Evolutionary conservation across 768 basidiomycete species (phyloP).

Genomic region (Kwoniella pini): DNA sequence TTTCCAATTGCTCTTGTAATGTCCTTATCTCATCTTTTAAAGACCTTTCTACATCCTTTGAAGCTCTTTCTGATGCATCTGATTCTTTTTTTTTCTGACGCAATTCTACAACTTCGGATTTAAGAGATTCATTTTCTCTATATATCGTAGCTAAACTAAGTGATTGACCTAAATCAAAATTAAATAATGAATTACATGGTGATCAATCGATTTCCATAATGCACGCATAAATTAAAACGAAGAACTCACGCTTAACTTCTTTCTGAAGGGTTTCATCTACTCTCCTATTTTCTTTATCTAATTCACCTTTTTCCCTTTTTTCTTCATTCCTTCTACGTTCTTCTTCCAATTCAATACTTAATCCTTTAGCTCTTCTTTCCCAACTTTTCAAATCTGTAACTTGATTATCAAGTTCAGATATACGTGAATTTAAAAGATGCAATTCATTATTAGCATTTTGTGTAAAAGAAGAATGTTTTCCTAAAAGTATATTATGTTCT

Average conservation of each 20-base stretch:
- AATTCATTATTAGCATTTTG: slow-evolving; percentile 17
- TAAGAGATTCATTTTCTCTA: slow-evolving; percentile 30
- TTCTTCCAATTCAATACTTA: slow-evolving; percentile 44
- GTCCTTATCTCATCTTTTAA: slow-evolving; percentile 41
- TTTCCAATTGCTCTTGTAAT: slow-evolving; percentile 45
- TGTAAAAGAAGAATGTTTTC: slow-evolving; percentile 19
- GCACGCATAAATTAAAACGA: not conserved
- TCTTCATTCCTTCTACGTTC: slow-evolving; percentile 36
- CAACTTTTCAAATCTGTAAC: slow-evolving; percentile 26
- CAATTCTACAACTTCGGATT: slow-evolving; percentile 44
- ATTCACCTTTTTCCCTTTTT: slow-evolving; percentile 19
- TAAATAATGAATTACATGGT: not conserved
- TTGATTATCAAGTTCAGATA: slow-evolving; percentile 33
- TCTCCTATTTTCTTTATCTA: slow-evolving; percentile 20
- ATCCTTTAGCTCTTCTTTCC: slow-evolving; percentile 36
- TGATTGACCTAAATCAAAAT: slow-evolving; percentile 33
- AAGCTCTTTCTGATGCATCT: slow-evolving; percentile 34
- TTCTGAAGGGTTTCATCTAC: slow-evolving; percentile 31
- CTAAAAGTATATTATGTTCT: slow-evolving; percentile 22
- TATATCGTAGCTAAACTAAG: slow-evolving; percentile 32
- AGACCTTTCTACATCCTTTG: slow-evolving; percentile 32
- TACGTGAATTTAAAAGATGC: slow-evolving; percentile 13
- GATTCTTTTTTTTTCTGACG: slow-evolving; percentile 44
- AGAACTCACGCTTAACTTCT: slow-evolving; percentile 42
- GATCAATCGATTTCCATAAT: not conserved